Percentiles rank a stretch among this genome's conserved stretches.
These are phyloP conservation scores for Gastroboletus turbinatus DNA, from an alignment of 1,284 basidiomycete genomes.

Conservation along the genomic window DNA sequence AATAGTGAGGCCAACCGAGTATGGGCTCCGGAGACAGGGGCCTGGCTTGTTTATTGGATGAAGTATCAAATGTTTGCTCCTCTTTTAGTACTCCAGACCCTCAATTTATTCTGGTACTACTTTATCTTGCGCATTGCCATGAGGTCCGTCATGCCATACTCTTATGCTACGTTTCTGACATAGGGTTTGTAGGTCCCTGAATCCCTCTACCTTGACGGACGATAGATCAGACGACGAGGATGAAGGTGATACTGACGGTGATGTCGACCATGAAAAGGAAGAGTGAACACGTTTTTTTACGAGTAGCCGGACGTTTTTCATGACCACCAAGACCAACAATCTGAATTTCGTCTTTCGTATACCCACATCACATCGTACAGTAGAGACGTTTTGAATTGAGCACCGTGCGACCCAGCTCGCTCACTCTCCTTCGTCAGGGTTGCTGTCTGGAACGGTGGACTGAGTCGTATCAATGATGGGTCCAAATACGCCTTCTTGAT, in stretches of 20 bases:
- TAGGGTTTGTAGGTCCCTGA: constrained; percentile 12
- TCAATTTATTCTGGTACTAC: constrained; percentile 92
- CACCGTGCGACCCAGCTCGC: neutral
- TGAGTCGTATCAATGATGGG: constrained; percentile 19
- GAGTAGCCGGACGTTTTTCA: neutral
- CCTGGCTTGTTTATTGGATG: constrained; percentile 80
- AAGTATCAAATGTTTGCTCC: constrained; percentile 79
- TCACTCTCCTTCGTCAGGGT: constrained; percentile 8
- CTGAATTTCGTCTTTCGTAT: constrained; percentile 7
- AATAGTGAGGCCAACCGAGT: constrained; percentile 54
- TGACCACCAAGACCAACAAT: neutral
- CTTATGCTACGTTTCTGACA: neutral
- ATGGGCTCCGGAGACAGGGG: constrained; percentile 65
- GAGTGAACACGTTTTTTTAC: constrained; percentile 24
- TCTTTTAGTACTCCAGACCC: constrained; percentile 70
- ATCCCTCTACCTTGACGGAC: constrained; percentile 34
- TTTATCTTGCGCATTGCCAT: constrained; percentile 72
- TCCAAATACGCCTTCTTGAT: constrained; percentile 51
- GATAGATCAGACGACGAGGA: constrained; percentile 73
- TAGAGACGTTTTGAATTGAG: constrained; percentile 1
- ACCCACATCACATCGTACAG: constrained; percentile 8
- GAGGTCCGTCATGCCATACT: constrained; percentile 33
- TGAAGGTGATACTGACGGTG: constrained; percentile 33
- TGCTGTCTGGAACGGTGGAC: constrained; percentile 1
- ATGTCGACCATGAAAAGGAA: constrained; percentile 33